Evolutionary conservation across 1,284 basidiomycete genomes (phyloP).

Genomic region (Trichosporon asahii): DNA sequence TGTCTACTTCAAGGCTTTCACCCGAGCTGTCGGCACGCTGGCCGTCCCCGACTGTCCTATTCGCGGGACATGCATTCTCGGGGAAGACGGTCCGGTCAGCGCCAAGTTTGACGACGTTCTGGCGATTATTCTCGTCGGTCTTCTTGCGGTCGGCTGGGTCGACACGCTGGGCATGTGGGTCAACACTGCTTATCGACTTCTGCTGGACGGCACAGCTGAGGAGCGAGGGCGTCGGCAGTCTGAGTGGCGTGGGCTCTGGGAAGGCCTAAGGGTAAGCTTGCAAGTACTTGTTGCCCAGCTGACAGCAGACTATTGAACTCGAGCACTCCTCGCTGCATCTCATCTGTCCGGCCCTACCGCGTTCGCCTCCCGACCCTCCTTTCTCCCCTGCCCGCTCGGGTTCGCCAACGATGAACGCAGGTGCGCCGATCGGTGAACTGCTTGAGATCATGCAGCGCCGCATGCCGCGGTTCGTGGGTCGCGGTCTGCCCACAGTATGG

Average conservation of each 20-base stretch:
- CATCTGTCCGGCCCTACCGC: constrained; percentile 24
- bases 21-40: constrained; percentile 21
- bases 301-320: constrained; percentile 26
- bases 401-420: constrained; percentile 12
- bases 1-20: constrained; percentile 24
- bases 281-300: background rate
- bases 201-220: constrained; percentile 27
- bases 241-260: constrained; percentile 29
- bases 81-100: constrained; percentile 15
- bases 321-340: constrained; percentile 30
- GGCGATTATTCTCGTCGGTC: constrained; percentile 26
- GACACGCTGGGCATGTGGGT: constrained; percentile 30
- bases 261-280: constrained; percentile 26
- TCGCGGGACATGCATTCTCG: constrained; percentile 9
- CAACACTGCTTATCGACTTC: constrained; percentile 24
- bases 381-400: constrained; percentile 14
- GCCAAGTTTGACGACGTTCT: constrained; percentile 28
- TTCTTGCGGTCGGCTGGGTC: constrained; percentile 28
- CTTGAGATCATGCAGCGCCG: constrained; percentile 28
- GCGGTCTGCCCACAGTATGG: constrained; percentile 28
- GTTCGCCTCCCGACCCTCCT: constrained; percentile 21
- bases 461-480: constrained; percentile 28
- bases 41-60: constrained; percentile 22
- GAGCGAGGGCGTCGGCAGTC: constrained; percentile 19
- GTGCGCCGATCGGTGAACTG: constrained; percentile 25